Conservation (phyloP, 148 eudicot genomes). For the Vaccinium macrocarpon region DNA sequence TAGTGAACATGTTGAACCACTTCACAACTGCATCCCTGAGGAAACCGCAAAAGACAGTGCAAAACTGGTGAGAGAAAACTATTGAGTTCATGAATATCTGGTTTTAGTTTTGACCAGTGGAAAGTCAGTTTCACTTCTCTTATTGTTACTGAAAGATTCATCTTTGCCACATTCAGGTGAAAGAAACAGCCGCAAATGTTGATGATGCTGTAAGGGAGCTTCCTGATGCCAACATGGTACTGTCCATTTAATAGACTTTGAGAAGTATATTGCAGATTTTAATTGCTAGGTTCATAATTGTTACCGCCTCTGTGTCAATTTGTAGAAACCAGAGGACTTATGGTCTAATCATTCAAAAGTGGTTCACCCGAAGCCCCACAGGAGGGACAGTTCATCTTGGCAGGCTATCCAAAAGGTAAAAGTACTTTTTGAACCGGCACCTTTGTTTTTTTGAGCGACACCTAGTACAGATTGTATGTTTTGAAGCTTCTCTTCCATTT, state of each 20-base stretch:
- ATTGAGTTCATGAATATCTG: background rate
- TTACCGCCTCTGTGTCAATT: background rate
- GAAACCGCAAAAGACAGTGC: conserved; percentile 65
- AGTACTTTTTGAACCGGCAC: background rate
- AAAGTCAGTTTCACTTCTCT: background rate
- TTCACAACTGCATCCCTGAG: conserved; percentile 78
- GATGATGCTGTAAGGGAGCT: conserved; percentile 93
- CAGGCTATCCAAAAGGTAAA: conserved; percentile 72
- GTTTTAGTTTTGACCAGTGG: background rate
- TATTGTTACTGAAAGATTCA: background rate
- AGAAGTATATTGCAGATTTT: background rate
- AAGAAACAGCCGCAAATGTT: conserved; percentile 88
- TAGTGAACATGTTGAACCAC: conserved; percentile 90
- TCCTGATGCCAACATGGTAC: conserved; percentile 97
- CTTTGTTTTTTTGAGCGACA: background rate
- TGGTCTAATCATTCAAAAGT: conserved; percentile 90
- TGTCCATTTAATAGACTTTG: background rate
- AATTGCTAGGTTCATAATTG: background rate
- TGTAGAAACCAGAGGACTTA: conserved; percentile 94
- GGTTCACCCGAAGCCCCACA: conserved; percentile 92
- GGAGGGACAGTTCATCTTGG: conserved; percentile 74
- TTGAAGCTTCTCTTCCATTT: background rate
- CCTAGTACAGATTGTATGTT: background rate
- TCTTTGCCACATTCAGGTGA: conserved; percentile 47
- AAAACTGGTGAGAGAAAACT: conserved; percentile 43